These are phyloP conservation scores for Protoeuglena noctilucae DNA, from an alignment of 139 green algal species.

Conservation along the genomic window DNA sequence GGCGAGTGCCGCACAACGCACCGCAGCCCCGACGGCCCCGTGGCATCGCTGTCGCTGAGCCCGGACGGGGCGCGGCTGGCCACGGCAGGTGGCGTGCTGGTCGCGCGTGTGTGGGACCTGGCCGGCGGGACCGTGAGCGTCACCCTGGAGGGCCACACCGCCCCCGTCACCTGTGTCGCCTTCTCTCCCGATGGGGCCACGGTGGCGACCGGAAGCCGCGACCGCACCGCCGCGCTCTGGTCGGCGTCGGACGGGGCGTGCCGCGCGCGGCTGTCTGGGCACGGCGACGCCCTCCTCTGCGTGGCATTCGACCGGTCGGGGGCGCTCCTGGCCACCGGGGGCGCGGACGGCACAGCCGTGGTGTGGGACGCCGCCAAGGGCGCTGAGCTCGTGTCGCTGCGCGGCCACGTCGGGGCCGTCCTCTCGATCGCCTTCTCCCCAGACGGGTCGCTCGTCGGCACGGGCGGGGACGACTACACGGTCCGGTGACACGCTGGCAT, in stretches of 20 bases:
- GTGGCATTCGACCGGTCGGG: too few relatives aligned
- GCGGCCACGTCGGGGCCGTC: conserved; percentile 79
- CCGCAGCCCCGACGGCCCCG: too few relatives aligned
- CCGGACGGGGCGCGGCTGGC: too few relatives aligned
- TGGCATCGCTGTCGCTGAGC: too few relatives aligned
- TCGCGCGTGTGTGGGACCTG: conserved; percentile 99
- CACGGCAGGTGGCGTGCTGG: too few relatives aligned
- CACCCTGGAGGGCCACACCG: conserved; percentile 78
- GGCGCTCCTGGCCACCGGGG: too few relatives aligned
- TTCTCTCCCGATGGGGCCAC: conserved; percentile 72
- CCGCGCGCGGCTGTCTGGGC: too few relatives aligned
- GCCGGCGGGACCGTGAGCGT: conserved; percentile 83
- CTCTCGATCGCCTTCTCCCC: conserved; percentile 13
- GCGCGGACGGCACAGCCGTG: too few relatives aligned
- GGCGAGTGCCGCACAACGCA: too few relatives aligned
- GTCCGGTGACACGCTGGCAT: too few relatives aligned
- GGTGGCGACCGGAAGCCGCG: conserved; percentile 69
- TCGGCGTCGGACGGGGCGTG: not conserved
- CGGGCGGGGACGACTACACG: not conserved
- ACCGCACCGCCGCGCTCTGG: conserved; percentile 43
- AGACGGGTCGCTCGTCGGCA: not conserved
- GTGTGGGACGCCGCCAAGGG: conserved; percentile 96
- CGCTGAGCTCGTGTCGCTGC: conserved; percentile 83
- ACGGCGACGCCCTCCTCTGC: too few relatives aligned
- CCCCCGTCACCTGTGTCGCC: conserved; percentile 45